Evolutionary conservation across 2,329 filamentous ascomycete species (phyloP).

Genomic region (Beauveria australis): DNA sequence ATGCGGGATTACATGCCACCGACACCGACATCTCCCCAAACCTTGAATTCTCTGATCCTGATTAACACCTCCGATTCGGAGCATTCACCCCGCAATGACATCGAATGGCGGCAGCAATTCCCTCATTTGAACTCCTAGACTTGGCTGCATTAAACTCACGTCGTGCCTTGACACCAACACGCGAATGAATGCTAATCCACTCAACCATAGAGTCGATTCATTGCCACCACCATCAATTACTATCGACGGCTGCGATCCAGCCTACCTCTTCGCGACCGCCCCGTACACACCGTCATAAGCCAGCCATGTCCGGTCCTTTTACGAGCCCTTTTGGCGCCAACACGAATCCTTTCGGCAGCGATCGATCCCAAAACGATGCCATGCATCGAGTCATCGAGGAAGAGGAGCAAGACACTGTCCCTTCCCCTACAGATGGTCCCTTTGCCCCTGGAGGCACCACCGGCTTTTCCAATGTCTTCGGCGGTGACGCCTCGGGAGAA

Average conservation of each 20-base stretch:
- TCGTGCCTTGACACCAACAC: background rate
- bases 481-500: conserved; percentile 41
- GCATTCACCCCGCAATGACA: background rate
- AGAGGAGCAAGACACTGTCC: conserved; percentile 68
- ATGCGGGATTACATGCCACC: conserved; percentile 3
- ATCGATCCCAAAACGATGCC: conserved; percentile 29
- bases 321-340: conserved; percentile 62
- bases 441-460: conserved; percentile 38
- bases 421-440: conserved; percentile 61
- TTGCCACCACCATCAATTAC: background rate
- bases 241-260: background rate
- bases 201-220: background rate
- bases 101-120: background rate
- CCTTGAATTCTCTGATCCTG: background rate
- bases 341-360: conserved; percentile 64
- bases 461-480: conserved; percentile 45
- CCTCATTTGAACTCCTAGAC: background rate
- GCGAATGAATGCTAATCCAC: background rate
- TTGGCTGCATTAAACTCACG: background rate
- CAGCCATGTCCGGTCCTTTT: conserved; percentile 65
- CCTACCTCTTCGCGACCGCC: background rate
- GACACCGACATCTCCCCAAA: background rate
- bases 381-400: conserved; percentile 65
- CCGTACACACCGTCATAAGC: background rate
- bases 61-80: background rate